Evolutionary conservation across 176 grass and related monocot species (phyloP).

Genomic region (Guadua angustifolia): DNA sequence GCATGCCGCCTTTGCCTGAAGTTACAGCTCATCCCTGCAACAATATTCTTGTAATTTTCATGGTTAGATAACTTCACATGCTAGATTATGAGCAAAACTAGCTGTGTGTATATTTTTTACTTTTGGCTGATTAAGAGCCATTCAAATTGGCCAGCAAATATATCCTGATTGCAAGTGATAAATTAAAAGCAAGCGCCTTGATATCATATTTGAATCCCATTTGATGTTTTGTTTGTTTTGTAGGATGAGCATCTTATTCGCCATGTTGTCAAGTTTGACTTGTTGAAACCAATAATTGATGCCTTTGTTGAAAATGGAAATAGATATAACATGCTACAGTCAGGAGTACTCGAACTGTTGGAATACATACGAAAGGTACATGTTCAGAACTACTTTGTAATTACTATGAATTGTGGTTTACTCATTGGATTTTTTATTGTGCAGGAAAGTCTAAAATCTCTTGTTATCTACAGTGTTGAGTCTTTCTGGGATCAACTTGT

Average conservation of each 20-base stretch:
- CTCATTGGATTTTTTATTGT: slow-evolving; percentile 44
- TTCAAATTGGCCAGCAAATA: not conserved
- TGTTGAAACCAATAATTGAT: slow-evolving; percentile 87
- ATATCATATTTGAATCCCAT: slow-evolving; percentile 8
- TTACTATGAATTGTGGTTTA: slow-evolving; percentile 7
- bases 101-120: not conserved
- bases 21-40: not conserved
- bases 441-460: slow-evolving; percentile 83
- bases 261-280: slow-evolving; percentile 88
- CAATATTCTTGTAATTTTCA: not conserved
- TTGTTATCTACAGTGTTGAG: slow-evolving; percentile 77
- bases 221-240: slow-evolving; percentile 42
- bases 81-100: not conserved
- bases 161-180: not conserved
- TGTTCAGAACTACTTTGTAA: slow-evolving; percentile 36
- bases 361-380: slow-evolving; percentile 94
- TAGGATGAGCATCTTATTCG: slow-evolving; percentile 96
- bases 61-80: not conserved
- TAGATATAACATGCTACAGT: slow-evolving; percentile 97
- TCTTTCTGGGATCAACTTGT: slow-evolving; percentile 73
- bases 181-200: not conserved
- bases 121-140: not conserved
- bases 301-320: slow-evolving; percentile 84
- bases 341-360: slow-evolving; percentile 84
- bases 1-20: not conserved